A percentile compares a stretch with the other conserved stretches of the same genome.
phyloP scores from a whole-genome alignment of 441 rosid genomes.

The Aquilaria agallochum region DNA sequence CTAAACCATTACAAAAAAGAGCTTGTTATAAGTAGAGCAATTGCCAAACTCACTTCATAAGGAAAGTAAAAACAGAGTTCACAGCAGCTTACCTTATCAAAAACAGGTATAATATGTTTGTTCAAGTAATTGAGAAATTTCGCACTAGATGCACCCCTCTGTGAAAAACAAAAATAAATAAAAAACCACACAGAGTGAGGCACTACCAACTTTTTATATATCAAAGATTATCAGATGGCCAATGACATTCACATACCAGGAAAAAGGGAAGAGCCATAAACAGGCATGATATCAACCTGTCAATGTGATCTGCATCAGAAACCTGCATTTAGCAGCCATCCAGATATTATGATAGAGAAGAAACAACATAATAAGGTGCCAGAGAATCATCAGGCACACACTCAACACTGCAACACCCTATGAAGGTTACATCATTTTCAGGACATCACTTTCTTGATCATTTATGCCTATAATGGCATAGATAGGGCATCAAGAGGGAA shows the following conservation, averaged over 20 bases:
- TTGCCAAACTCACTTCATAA: no score
- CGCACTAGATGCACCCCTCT: conserved; percentile 96
- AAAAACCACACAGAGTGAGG: conserved; percentile 4
- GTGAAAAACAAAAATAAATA: background rate
- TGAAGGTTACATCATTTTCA: no score
- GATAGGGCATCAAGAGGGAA: no score
- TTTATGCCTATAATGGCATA: no score
- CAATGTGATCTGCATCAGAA: conserved; percentile 86
- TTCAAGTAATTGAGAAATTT: conserved; percentile 82
- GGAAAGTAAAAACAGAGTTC: no score
- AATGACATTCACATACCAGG: conserved; percentile 41
- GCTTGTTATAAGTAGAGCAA: no score
- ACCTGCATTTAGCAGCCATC: conserved; percentile 49
- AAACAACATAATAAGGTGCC: no score
- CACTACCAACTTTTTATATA: background rate
- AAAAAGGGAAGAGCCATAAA: conserved; percentile 92
- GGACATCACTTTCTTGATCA: no score
- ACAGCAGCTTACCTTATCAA: conserved; percentile 61
- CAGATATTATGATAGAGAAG: conserved; percentile 1
- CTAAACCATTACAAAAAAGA: no score
- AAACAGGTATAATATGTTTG: conserved; percentile 82
- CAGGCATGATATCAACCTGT: conserved; percentile 92
- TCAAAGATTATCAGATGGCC: conserved; percentile 11
- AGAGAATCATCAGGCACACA: no score
- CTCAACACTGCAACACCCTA: no score